These are phyloP conservation scores for Rhodotorula mucilaginosa DNA, from an alignment of 1,284 basidiomycete genomes.

Conservation along the genomic window DNA sequence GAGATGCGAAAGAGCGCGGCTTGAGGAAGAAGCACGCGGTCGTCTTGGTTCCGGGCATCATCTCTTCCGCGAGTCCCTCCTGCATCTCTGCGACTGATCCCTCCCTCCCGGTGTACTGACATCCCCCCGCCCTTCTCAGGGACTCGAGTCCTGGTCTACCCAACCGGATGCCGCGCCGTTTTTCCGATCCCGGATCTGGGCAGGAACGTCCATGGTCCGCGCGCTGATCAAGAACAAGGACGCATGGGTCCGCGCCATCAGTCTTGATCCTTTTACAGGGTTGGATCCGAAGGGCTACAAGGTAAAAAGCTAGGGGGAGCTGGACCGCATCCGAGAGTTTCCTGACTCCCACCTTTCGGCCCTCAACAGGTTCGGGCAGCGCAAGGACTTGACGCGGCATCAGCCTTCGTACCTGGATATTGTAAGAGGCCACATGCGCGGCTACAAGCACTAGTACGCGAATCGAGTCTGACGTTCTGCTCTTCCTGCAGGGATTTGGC, in stretches of 20 bases:
- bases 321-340: background rate
- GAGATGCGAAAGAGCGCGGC: constrained; percentile 65
- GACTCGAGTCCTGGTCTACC: constrained; percentile 82
- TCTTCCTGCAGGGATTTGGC: constrained; percentile 42
- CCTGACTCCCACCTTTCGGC: background rate
- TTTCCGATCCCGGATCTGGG: constrained; percentile 84
- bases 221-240: constrained; percentile 81
- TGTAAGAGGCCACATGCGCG: constrained; percentile 12
- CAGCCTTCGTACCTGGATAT: constrained; percentile 76
- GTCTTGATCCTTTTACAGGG: constrained; percentile 83
- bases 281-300: constrained; percentile 82
- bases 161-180: constrained; percentile 70
- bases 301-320: constrained; percentile 64
- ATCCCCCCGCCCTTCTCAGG: constrained; percentile 50
- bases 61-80: constrained; percentile 16
- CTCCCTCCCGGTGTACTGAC: too few relatives aligned
- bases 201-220: constrained; percentile 75
- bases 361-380: background rate
- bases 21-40: constrained; percentile 68
- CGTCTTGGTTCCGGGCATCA: constrained; percentile 58
- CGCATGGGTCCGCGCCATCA: constrained; percentile 83
- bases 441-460: too few relatives aligned
- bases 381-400: constrained; percentile 83
- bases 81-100: background rate
- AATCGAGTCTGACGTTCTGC: background rate